Evolutionary conservation across 2,329 filamentous ascomycete species (phyloP).

Genomic region (Fusarium sp.): DNA sequence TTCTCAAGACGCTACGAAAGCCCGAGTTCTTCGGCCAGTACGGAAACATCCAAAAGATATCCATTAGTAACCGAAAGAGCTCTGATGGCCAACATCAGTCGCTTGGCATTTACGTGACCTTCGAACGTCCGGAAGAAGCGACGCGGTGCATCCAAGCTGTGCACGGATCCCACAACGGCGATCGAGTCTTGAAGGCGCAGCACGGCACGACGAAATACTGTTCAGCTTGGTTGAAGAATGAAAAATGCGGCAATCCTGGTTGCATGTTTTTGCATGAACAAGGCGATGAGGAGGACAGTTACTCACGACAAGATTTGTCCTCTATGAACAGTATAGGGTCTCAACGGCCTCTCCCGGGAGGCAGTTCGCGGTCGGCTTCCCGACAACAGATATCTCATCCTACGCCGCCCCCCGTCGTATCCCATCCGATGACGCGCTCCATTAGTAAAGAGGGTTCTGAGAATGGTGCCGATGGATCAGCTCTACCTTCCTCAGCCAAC

Average conservation of each 20-base stretch:
- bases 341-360: conserved; percentile 71
- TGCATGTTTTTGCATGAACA: conserved; percentile 99
- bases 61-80: conserved; percentile 93
- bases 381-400: conserved; percentile 59
- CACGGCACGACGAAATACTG: conserved; percentile 97
- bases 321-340: conserved; percentile 92
- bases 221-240: conserved; percentile 93
- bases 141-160: conserved; percentile 90
- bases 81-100: conserved; percentile 81
- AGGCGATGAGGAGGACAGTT: conserved; percentile 97
- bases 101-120: conserved; percentile 98
- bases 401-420: conserved; percentile 52
- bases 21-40: conserved; percentile 98
- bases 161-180: conserved; percentile 91
- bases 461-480: conserved; percentile 80
- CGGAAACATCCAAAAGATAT: conserved; percentile 97
- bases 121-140: conserved; percentile 90
- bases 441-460: conserved; percentile 82
- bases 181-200: conserved; percentile 81
- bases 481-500: conserved; percentile 91
- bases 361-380: conserved; percentile 63
- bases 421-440: conserved; percentile 77
- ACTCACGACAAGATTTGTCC: conserved; percentile 91
- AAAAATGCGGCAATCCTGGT: conserved; percentile 92
- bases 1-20: conserved; percentile 89